Percentiles rank a stretch among this genome's conserved stretches.
phyloP scores from a whole-genome alignment of 148 eudicot species.

The Arctostaphylos glauca region DNA sequence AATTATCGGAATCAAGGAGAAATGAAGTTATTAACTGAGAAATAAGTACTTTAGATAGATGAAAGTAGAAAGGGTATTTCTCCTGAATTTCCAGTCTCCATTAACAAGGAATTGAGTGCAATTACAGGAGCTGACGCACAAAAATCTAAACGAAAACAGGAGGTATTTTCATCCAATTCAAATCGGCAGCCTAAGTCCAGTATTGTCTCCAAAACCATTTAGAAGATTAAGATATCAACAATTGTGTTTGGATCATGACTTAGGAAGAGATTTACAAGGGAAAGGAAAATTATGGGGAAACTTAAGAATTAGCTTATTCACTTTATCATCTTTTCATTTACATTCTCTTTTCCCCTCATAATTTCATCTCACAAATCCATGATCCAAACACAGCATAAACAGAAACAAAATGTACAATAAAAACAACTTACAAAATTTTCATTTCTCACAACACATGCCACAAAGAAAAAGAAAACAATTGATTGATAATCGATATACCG shows the following conservation, averaged over 20 bases:
- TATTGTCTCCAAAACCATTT: background rate
- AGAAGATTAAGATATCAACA: background rate
- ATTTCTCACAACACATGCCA: background rate
- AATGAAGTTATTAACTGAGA: background rate
- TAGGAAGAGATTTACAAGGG: background rate
- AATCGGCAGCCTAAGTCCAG: background rate
- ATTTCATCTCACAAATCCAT: background rate
- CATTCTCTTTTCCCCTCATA: background rate
- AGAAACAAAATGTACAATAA: background rate
- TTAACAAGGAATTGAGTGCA: background rate
- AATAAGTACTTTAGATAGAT: background rate
- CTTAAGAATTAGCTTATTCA: background rate
- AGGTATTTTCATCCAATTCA: background rate
- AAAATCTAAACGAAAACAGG: background rate
- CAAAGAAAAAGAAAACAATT: background rate
- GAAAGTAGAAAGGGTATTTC: background rate
- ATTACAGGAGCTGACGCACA: background rate
- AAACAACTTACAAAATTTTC: background rate
- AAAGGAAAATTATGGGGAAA: background rate
- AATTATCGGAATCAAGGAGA: background rate
- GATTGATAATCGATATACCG: conserved; percentile 12
- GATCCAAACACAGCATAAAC: background rate
- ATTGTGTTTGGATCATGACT: too few relatives aligned
- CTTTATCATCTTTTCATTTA: background rate
- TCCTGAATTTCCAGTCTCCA: background rate